Conservation (phyloP, 495 filamentous ascomycete species). For the Daldinia childiae region DNA sequence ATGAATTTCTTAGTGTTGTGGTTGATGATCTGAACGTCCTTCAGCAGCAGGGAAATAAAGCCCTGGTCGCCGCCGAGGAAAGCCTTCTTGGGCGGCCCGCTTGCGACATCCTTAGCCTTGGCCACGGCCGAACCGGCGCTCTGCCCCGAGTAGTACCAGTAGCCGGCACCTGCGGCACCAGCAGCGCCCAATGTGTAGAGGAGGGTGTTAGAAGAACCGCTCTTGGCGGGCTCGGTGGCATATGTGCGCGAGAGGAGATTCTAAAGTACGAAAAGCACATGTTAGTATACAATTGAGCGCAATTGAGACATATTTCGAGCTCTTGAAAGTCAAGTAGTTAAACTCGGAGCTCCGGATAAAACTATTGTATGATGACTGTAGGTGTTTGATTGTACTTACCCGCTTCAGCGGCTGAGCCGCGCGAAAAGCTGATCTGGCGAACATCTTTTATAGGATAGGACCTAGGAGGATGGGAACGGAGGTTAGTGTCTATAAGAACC, state of each 20-base stretch:
- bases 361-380: slow-evolving; percentile 1
- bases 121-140: slow-evolving; percentile 51
- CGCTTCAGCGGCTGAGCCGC: slow-evolving; percentile 57
- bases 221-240: slow-evolving; percentile 59
- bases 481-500: neutral
- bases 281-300: slow-evolving; percentile 20
- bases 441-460: slow-evolving; percentile 47
- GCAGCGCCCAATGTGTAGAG: slow-evolving; percentile 53
- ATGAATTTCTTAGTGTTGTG: slow-evolving; percentile 90
- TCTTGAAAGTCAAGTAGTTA: neutral
- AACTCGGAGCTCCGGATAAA: slow-evolving; percentile 33
- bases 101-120: slow-evolving; percentile 57
- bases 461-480: neutral
- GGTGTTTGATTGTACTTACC: slow-evolving; percentile 46
- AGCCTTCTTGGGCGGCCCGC: slow-evolving; percentile 58
- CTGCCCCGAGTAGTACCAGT: slow-evolving; percentile 60
- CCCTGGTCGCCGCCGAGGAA: slow-evolving; percentile 90
- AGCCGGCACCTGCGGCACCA: slow-evolving; percentile 57
- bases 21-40: slow-evolving; percentile 78
- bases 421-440: slow-evolving; percentile 55
- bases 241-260: slow-evolving; percentile 59
- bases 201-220: slow-evolving; percentile 53
- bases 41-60: slow-evolving; percentile 81
- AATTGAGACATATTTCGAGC: slow-evolving; percentile 41
- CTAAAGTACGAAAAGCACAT: slow-evolving; percentile 4